phyloP scores from a whole-genome alignment of 805 yeast genomes.

The Maudiozyma turicensis region DNA sequence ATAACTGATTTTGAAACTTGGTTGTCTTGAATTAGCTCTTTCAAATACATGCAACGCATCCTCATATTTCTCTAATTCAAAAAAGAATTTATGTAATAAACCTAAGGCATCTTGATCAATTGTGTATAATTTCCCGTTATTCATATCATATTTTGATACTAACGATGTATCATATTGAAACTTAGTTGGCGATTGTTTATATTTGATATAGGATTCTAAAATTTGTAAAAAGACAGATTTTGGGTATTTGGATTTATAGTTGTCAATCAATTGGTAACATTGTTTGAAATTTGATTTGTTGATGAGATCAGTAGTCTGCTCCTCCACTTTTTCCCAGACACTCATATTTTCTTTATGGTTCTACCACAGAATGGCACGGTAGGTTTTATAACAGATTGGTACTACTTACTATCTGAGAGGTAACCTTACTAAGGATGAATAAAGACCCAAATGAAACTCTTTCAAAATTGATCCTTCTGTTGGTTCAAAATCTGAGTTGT shows the following conservation, averaged over 20 bases:
- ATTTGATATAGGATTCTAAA: slow-evolving; percentile 25
- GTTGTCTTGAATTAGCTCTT: slow-evolving; percentile 47
- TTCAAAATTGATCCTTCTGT: too few species aligned
- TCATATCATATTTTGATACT: slow-evolving; percentile 20
- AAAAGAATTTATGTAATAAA: slow-evolving; percentile 38
- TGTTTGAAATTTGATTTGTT: slow-evolving; percentile 45
- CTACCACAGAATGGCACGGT: too few species aligned
- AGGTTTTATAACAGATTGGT: too few species aligned
- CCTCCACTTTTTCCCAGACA: slow-evolving; percentile 19
- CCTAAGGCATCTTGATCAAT: slow-evolving; percentile 47
- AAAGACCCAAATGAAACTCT: too few species aligned
- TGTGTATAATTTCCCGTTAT: slow-evolving; percentile 13
- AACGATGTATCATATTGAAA: slow-evolving; percentile 25
- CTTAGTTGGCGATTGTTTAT: slow-evolving; percentile 22
- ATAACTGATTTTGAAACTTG: slow-evolving; percentile 37
- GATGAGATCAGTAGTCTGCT: slow-evolving; percentile 35
- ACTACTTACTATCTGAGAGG: too few species aligned
- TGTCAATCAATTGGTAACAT: slow-evolving; percentile 33
- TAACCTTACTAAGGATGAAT: too few species aligned
- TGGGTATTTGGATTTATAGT: slow-evolving; percentile 47
- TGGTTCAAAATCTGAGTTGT: too few species aligned
- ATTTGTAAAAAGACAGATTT: slow-evolving; percentile 41
- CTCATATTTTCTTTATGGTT: neutral
- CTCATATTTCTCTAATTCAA: slow-evolving; percentile 27
- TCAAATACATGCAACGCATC: slow-evolving; percentile 47